Percentiles rank a stretch among this genome's conserved stretches.
Evolutionary conservation across 257 asterid genomes (phyloP).

Genomic region (Prunella vulgaris): DNA sequence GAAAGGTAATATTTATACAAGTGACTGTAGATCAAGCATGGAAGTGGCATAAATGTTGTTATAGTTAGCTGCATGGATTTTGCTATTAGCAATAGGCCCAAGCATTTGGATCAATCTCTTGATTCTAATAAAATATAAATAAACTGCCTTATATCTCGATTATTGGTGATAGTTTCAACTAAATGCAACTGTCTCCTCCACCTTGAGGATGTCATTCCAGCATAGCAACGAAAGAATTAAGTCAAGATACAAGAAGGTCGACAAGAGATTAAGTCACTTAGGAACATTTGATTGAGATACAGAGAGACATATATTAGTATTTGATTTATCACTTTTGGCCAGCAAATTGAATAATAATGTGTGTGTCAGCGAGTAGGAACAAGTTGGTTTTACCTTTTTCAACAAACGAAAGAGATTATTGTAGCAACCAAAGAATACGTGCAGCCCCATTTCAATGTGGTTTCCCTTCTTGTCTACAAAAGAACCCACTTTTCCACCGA

Average conservation of each 20-base stretch:
- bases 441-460: conserved; percentile 97
- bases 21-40: not conserved
- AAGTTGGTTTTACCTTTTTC: conserved; percentile 69
- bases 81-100: not conserved
- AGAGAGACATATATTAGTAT: not conserved
- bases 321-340: not conserved
- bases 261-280: not conserved
- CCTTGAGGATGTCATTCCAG: not conserved
- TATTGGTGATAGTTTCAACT: not conserved
- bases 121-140: not conserved
- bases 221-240: not conserved
- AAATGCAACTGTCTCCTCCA: not conserved
- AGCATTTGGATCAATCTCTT: not conserved
- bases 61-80: not conserved
- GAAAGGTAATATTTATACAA: not conserved
- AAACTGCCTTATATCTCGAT: not conserved
- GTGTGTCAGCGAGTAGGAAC: not conserved
- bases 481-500: conserved; percentile 99
- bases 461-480: conserved; percentile 89
- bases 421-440: conserved; percentile 98
- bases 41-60: not conserved
- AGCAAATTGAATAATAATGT: conserved; percentile 12
- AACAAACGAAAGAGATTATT: conserved; percentile 90
- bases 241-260: not conserved
- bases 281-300: not conserved